These are phyloP conservation scores for Bothriochloa decipiens DNA, from an alignment of 176 grass and related monocot genomes.

Conservation along the genomic window DNA sequence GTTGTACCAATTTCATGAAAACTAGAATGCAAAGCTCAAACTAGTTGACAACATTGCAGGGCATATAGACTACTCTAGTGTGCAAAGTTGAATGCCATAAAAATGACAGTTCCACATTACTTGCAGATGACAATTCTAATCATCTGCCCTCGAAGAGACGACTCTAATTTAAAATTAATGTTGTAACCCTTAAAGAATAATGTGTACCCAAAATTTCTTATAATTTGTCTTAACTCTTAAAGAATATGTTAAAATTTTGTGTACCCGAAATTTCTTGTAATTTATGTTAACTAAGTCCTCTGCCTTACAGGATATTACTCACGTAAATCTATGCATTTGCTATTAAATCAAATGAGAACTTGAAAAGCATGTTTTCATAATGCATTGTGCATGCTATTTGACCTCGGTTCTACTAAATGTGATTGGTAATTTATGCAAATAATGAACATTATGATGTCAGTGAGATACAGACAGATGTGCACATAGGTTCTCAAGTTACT, in stretches of 20 bases:
- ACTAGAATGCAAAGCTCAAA: slow-evolving; percentile 11
- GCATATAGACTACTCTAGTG: not conserved
- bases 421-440: not conserved
- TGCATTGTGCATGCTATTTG: not conserved
- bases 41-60: not conserved
- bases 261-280: not conserved
- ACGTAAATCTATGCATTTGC: not conserved
- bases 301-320: not conserved
- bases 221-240: not conserved
- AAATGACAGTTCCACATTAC: not conserved
- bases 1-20: slow-evolving; percentile 14
- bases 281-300: not conserved
- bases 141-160: not conserved
- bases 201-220: not conserved
- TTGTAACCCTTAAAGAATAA: not conserved
- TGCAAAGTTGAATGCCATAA: slow-evolving; percentile 9
- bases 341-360: not conserved
- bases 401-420: not conserved
- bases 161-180: not conserved
- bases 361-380: not conserved
- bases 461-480: not conserved
- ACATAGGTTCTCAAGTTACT: slow-evolving; percentile 15
- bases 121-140: slow-evolving; percentile 26
- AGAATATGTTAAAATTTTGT: not conserved
- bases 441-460: slow-evolving; percentile 13